A percentile compares a stretch with the other conserved stretches of the same genome.
Conservation (phyloP, 2,329 filamentous ascomycete species). For the Beauveria rudraprayagi region DNA sequence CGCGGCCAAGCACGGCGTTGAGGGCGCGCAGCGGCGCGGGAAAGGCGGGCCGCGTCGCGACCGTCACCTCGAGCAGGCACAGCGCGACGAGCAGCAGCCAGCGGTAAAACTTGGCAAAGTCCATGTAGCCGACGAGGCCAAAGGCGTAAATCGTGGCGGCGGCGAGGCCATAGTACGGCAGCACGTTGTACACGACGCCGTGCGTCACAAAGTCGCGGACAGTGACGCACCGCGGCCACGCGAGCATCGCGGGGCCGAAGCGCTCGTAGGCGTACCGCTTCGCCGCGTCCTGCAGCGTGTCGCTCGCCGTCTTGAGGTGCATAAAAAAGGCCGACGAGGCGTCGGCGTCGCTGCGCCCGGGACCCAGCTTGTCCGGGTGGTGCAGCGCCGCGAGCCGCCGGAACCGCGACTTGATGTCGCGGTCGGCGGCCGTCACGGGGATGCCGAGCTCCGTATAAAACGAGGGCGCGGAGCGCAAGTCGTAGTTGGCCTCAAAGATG, state of each 20-base stretch:
- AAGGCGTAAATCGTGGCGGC: constrained; percentile 53
- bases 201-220: constrained; percentile 63
- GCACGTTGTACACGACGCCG: constrained; percentile 50
- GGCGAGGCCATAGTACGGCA: constrained; percentile 54
- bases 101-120: constrained; percentile 58
- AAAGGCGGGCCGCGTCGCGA: constrained; percentile 45
- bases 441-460: constrained; percentile 76
- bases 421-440: constrained; percentile 59
- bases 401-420: constrained; percentile 76
- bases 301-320: constrained; percentile 72
- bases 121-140: constrained; percentile 57
- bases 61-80: constrained; percentile 48
- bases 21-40: constrained; percentile 37
- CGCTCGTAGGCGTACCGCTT: constrained; percentile 83
- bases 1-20: constrained; percentile 35
- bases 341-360: constrained; percentile 21
- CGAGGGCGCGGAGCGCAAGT: constrained; percentile 61
- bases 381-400: constrained; percentile 61
- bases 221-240: constrained; percentile 59
- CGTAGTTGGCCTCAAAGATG: constrained; percentile 83
- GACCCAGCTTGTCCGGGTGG: constrained; percentile 73
- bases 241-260: constrained; percentile 65
- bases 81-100: constrained; percentile 50
- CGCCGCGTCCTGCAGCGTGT: constrained; percentile 69
- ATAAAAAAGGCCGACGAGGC: constrained; percentile 55